A percentile compares a stretch with the other conserved stretches of the same genome.
These are phyloP conservation scores for Zygoascus biomembranicola DNA, from an alignment of 805 yeast species.

Conservation along the genomic window DNA sequence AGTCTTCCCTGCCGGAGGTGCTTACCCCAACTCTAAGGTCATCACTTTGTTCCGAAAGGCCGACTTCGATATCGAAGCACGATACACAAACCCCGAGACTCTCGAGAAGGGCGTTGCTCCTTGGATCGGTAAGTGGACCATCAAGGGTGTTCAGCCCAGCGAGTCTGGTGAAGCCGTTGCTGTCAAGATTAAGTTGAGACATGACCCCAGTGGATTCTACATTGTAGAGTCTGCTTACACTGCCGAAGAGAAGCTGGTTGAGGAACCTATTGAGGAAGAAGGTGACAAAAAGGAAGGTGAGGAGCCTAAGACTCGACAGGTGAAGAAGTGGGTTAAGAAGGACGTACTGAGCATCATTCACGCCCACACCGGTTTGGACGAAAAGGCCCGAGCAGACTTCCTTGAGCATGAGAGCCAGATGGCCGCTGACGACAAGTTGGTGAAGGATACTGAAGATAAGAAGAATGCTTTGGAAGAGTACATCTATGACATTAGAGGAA, in stretches of 20 bases:
- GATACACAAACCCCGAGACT: slow-evolving; percentile 65
- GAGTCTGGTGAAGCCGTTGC: slow-evolving; percentile 69
- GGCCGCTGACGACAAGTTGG: slow-evolving; percentile 87
- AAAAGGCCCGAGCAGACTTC: slow-evolving; percentile 51
- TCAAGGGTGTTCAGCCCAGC: slow-evolving; percentile 74
- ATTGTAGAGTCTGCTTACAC: slow-evolving; percentile 91
- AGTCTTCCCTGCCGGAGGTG: slow-evolving; percentile 92
- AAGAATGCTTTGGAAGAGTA: slow-evolving; percentile 98
- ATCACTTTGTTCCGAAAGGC: slow-evolving; percentile 88
- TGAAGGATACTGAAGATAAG: slow-evolving; percentile 97
- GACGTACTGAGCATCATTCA: slow-evolving; percentile 60
- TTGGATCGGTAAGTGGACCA: slow-evolving; percentile 72
- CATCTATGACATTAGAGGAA: slow-evolving; percentile 94
- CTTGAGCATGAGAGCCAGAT: slow-evolving; percentile 80
- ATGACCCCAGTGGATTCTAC: slow-evolving; percentile 94
- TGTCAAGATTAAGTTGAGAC: slow-evolving; percentile 89
- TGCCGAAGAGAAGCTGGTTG: slow-evolving; percentile 80
- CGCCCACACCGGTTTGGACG: slow-evolving; percentile 47
- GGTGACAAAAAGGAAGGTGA: slow-evolving; percentile 30
- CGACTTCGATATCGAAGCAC: slow-evolving; percentile 81
- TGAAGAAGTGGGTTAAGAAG: slow-evolving; percentile 90
- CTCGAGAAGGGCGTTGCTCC: slow-evolving; percentile 64
- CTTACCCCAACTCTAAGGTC: slow-evolving; percentile 91
- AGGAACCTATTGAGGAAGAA: slow-evolving; percentile 62
- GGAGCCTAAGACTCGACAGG: slow-evolving; percentile 73